Percentiles rank a stretch among this genome's conserved stretches.
Evolutionary conservation across 192 early-diverging fungal genomes (phyloP).

Genomic region (Backusella circina): DNA sequence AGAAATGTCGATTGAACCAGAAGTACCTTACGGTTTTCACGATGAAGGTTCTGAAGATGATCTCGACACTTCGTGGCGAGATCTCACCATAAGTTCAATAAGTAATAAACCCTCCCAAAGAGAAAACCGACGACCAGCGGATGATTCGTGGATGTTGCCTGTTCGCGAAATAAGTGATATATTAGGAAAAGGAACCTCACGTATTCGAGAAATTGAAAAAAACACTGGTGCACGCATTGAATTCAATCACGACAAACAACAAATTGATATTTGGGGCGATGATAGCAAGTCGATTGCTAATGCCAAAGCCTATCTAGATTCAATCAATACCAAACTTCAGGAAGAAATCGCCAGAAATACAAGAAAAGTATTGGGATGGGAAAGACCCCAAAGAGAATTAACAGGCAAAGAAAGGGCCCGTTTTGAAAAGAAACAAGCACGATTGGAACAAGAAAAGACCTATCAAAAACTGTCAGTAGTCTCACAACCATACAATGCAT

Average conservation of each 20-base stretch:
- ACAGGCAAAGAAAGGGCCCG: slow-evolving; percentile 25
- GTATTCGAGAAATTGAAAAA: slow-evolving; percentile 19
- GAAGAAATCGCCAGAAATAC: neutral
- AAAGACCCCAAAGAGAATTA: slow-evolving; percentile 30
- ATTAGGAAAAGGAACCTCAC: slow-evolving; percentile 13
- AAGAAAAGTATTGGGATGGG: slow-evolving; percentile 27
- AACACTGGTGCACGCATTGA: slow-evolving; percentile 18
- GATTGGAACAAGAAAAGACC: slow-evolving; percentile 12
- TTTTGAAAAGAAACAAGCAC: slow-evolving; percentile 18
- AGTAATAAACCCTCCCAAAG: neutral
- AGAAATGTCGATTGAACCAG: slow-evolving; percentile 5
- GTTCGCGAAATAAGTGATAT: neutral
- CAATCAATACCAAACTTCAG: neutral
- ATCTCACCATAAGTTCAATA: neutral
- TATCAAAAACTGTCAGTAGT: slow-evolving; percentile 17
- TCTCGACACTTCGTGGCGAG: neutral
- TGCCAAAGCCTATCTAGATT: slow-evolving; percentile 22
- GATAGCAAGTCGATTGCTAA: neutral
- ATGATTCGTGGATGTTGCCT: slow-evolving; percentile 36
- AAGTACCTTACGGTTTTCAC: neutral
- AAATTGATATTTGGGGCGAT: slow-evolving; percentile 42
- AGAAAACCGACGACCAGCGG: neutral
- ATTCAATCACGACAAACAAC: slow-evolving; percentile 28
- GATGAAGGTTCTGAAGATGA: neutral
- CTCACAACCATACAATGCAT: slow-evolving; percentile 8